Percentiles rank a stretch among this genome's conserved stretches.
These are phyloP conservation scores for Sodiomyces alkalinus DNA, from an alignment of 2,329 filamentous ascomycete genomes.

Conservation along the genomic window DNA sequence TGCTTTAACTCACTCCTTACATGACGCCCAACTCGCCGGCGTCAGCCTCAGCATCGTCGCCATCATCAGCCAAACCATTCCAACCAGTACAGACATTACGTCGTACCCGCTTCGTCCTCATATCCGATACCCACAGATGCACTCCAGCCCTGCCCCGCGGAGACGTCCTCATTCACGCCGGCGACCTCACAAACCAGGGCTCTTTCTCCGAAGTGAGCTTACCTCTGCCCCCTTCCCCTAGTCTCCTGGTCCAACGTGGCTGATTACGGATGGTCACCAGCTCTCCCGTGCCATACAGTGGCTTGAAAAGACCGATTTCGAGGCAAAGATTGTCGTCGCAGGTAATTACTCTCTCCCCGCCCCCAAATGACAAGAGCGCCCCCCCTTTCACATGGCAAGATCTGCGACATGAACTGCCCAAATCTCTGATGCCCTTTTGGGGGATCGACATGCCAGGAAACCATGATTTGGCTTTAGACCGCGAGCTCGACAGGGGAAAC, in stretches of 20 bases:
- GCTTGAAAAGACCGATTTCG: constrained; percentile 52
- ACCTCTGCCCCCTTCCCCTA: constrained; percentile 3
- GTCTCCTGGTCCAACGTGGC: constrained; percentile 1
- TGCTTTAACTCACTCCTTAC: too few species aligned
- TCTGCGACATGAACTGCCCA: too few species aligned
- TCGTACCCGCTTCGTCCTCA: constrained; percentile 53
- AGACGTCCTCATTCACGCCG: constrained; percentile 62
- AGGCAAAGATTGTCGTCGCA: constrained; percentile 55
- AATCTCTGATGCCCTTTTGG: too few species aligned
- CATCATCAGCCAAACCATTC: too few species aligned
- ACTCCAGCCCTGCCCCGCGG: constrained; percentile 50
- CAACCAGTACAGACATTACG: too few species aligned
- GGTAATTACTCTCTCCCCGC: constrained; percentile 27
- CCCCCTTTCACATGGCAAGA: too few species aligned
- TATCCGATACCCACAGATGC: constrained; percentile 63
- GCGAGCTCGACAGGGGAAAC: constrained; percentile 41
- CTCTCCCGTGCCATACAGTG: constrained; percentile 48
- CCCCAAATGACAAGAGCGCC: not conserved
- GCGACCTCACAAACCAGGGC: constrained; percentile 63
- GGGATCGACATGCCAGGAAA: too few species aligned
- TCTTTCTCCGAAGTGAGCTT: constrained; percentile 33
- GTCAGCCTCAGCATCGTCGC: too few species aligned
- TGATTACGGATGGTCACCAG: constrained; percentile 11
- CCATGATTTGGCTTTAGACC: constrained; percentile 58
- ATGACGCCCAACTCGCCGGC: too few species aligned